phyloP scores from a whole-genome alignment of 345 rosid genomes.

The Erucastrum elatum region DNA sequence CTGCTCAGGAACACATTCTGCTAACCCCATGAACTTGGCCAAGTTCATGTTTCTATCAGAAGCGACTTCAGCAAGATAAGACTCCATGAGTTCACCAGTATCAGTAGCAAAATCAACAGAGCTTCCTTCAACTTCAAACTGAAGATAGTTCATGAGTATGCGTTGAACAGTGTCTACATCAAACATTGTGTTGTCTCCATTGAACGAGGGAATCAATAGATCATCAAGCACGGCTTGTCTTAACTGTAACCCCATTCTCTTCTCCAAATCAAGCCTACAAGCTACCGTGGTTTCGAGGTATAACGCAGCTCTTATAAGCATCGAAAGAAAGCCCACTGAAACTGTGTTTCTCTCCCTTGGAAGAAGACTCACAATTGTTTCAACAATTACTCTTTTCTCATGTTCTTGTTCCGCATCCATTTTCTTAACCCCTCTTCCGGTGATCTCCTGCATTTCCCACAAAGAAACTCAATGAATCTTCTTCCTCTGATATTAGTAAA shows the following conservation, averaged over 20 bases:
- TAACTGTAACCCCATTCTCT: constrained; percentile 73
- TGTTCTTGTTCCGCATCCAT: constrained; percentile 68
- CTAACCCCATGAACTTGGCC: constrained; percentile 55
- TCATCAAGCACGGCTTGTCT: constrained; percentile 83
- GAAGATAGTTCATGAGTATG: constrained; percentile 73
- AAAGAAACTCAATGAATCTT: neutral
- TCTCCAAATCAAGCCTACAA: constrained; percentile 90
- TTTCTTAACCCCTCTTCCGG: constrained; percentile 64
- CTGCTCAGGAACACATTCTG: constrained; percentile 72
- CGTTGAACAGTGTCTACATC: constrained; percentile 83
- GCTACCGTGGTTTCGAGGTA: constrained; percentile 87
- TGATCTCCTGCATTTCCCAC: constrained; percentile 52
- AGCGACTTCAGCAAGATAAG: constrained; percentile 77
- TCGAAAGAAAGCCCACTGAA: constrained; percentile 75
- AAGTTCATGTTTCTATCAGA: constrained; percentile 60
- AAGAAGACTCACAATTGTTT: constrained; percentile 81
- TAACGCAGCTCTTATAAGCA: constrained; percentile 76
- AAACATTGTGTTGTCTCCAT: constrained; percentile 54
- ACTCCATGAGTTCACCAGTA: constrained; percentile 81
- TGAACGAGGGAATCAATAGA: constrained; percentile 69
- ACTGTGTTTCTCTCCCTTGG: constrained; percentile 68
- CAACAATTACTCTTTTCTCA: constrained; percentile 72
- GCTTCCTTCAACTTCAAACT: constrained; percentile 50
- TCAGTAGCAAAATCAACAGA: constrained; percentile 19
- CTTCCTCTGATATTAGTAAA: neutral